A percentile compares a stretch with the other conserved stretches of the same genome.
These are phyloP conservation scores for Fusarium praegraminearum DNA, from an alignment of 2,329 filamentous ascomycete genomes.

Conservation along the genomic window DNA sequence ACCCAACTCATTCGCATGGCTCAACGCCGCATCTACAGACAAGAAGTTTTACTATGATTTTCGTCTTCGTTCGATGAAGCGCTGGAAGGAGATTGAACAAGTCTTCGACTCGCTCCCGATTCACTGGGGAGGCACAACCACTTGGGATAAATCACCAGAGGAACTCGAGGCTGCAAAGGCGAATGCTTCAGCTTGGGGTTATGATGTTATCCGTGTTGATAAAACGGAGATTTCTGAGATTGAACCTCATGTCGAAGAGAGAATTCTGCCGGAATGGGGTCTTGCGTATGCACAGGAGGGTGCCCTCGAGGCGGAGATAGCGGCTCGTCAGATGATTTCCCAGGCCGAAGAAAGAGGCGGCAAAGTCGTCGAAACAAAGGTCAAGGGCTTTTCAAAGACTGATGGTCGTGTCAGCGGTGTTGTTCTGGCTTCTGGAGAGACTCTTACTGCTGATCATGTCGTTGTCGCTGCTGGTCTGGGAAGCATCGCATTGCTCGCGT, in stretches of 20 bases:
- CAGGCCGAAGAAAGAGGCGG: conserved; percentile 1
- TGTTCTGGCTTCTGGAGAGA: conserved; percentile 9
- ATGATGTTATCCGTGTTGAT: conserved; percentile 1
- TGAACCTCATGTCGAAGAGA: conserved; percentile 11
- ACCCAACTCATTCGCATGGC: conserved; percentile 32
- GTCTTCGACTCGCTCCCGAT: conserved; percentile 23
- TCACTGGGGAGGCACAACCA: conserved; percentile 27
- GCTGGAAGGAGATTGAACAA: conserved; percentile 23
- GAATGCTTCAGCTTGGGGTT: conserved; percentile 27
- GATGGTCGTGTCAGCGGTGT: conserved; percentile 5
- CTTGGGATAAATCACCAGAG: conserved; percentile 29
- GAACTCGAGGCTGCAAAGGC: neutral
- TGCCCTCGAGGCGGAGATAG: conserved; percentile 29
- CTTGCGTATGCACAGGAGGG: conserved; percentile 25
- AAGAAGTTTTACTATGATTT: conserved; percentile 34
- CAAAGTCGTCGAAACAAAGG: neutral
- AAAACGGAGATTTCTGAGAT: neutral
- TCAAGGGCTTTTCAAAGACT: neutral
- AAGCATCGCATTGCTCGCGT: conserved; percentile 17
- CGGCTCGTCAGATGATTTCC: conserved; percentile 21
- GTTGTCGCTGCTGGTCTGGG: conserved; percentile 35
- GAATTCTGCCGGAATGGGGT: conserved; percentile 24
- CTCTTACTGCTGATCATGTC: conserved; percentile 16
- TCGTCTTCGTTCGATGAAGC: conserved; percentile 28
- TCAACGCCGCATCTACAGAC: conserved; percentile 27